Evolutionary conservation across 2,329 filamentous ascomycete genomes (phyloP), one percentile per base, ranked within the genome.

Genomic region (Salinomyces thailandicus): DNA sequence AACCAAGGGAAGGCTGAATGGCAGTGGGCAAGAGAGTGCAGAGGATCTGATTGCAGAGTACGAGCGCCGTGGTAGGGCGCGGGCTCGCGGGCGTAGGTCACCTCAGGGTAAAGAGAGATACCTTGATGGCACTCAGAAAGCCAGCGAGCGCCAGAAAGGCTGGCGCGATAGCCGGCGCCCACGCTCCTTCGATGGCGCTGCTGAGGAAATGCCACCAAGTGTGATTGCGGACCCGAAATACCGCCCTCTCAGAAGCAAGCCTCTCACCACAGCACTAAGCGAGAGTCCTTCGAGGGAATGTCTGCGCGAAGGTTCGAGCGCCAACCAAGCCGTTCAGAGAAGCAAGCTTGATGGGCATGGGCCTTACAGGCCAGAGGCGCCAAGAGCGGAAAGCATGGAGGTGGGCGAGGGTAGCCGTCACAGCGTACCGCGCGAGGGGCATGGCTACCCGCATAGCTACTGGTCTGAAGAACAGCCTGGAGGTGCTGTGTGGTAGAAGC

Each of bases 201-300:
- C n/a, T n/a, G n/a, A n/a, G n/a, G n/a, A n/a, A n/a, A n/a, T n/a
- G n/a, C n/a, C n/a, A n/a, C n/a, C n/a, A n/a, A n/a, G n/a, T n/a
- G n/a, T n/a, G n/a, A n/a, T n/a, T n/a, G n/a, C n/a, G n/a, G n/a
- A n/a, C n/a, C n/a, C n/a, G n/a, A n/a, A n/a, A n/a, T n/a, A 29
- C 19, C 31, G n/a, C 39, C 40, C 18, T 32, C 37, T 9, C 29
- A 36, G 16, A 30, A 36, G 19, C 24, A 30, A 36, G 16, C 38
- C 42, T 8, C 40, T 51, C 13, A 38, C 36, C 19, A 38, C 37
- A 9, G 45, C 47, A 4, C 33, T 48, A 15, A 55, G 52, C 38
- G 52, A 55, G 39, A 55, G 52, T 36, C 53, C 53, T 7, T 54
- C 52, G 15, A 39, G 52, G 12, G 53, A 56, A 27, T 36, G 35